These are phyloP conservation scores for Lagenidium sp. DNA, from an alignment of 352 stramenopile genomes.

Conservation along the genomic window DNA sequence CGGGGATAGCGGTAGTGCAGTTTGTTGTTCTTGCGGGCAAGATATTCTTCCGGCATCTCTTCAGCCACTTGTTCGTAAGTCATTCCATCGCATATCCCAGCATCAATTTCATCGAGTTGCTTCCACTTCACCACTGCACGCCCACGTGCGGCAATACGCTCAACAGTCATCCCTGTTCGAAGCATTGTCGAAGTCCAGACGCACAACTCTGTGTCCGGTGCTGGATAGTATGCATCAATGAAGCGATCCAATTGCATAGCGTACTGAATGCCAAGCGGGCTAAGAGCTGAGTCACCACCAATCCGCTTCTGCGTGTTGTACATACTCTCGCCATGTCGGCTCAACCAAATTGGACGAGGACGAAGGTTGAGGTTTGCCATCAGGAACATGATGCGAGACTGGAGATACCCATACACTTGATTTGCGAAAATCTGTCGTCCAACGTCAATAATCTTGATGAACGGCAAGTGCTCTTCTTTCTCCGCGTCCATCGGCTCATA, in stretches of 20 bases:
- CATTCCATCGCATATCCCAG: conserved; percentile 95
- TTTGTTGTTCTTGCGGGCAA: conserved; percentile 87
- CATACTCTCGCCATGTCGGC: conserved; percentile 95
- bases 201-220: conserved; percentile 56
- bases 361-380: conserved; percentile 94
- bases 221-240: conserved; percentile 84
- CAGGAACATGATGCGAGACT: conserved; percentile 91
- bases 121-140: conserved; percentile 81
- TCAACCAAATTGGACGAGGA: conserved; percentile 94
- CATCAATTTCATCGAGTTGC: conserved; percentile 95
- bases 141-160: conserved; percentile 55
- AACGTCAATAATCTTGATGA: conserved; percentile 80
- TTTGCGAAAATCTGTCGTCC: conserved; percentile 79
- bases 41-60: conserved; percentile 93
- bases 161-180: conserved; percentile 94
- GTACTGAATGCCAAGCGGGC: conserved; percentile 89
- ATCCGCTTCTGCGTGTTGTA: conserved; percentile 98
- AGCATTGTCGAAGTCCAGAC: conserved; percentile 97
- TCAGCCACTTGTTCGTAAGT: conserved; percentile 96
- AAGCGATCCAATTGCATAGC: conserved; percentile 91
- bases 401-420: conserved; percentile 78
- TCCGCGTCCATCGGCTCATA: conserved; percentile 59
- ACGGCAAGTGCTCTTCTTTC: conserved; percentile 37
- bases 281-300: conserved; percentile 92
- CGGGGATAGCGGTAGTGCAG: conserved; percentile 83